phyloP scores from a whole-genome alignment of 306 rosid species.

The Sesbania bispinosa region DNA sequence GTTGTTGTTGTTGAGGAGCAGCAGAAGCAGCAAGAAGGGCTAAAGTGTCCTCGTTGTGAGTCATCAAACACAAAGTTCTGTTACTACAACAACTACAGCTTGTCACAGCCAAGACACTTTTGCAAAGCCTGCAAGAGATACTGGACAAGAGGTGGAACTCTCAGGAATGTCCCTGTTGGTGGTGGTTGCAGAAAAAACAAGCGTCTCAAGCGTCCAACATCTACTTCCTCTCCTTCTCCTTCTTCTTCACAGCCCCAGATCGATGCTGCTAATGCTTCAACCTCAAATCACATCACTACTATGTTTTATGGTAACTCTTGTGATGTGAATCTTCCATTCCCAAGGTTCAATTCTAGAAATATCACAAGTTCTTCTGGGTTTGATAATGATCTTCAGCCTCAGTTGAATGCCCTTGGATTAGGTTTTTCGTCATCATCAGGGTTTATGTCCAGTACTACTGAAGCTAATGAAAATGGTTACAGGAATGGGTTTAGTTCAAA shows the following conservation, averaged over 20 bases:
- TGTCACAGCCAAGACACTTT: conserved; percentile 93
- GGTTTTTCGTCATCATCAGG: conserved; percentile 55
- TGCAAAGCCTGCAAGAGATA: conserved; percentile 98
- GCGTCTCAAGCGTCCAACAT: conserved; percentile 58
- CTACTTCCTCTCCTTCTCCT: conserved; percentile 29
- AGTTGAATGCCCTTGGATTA: conserved; percentile 44
- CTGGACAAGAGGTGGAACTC: conserved; percentile 97
- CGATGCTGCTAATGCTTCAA: conserved; percentile 39
- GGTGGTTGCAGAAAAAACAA: conserved; percentile 90
- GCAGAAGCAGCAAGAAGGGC: conserved; percentile 36
- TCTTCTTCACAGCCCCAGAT: conserved; percentile 36
- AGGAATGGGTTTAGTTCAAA: conserved; percentile 34
- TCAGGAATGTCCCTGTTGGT: conserved; percentile 89
- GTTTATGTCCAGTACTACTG: conserved; percentile 9
- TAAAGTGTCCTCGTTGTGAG: conserved; percentile 92
- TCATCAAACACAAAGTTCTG: conserved; percentile 94
- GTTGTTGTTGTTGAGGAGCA: conserved; percentile 3
- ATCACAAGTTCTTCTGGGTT: conserved; percentile 41
- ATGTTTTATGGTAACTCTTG: conserved; percentile 53
- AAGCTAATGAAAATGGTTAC: conserved; percentile 19
- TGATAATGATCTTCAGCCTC: conserved; percentile 52
- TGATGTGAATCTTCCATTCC: conserved; percentile 43
- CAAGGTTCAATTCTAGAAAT: conserved; percentile 36
- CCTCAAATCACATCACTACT: conserved; percentile 39
- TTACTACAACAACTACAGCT: conserved; percentile 93